These are phyloP conservation scores for Tephrocybe sp. DNA, from an alignment of 768 basidiomycete genomes.

Conservation along the genomic window DNA sequence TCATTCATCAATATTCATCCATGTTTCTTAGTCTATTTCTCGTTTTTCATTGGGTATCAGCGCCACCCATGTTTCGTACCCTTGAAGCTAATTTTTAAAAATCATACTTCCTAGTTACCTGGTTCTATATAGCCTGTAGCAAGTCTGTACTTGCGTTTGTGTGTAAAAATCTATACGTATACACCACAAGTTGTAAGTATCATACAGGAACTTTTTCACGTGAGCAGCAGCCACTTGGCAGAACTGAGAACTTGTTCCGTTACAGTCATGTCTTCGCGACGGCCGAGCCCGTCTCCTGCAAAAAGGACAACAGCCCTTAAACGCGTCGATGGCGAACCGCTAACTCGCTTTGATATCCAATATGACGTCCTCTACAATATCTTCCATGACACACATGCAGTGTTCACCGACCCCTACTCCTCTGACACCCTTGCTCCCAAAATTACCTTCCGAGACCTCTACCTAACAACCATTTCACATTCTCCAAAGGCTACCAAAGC, in stretches of 20 bases:
- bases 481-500: constrained; percentile 69
- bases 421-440: constrained; percentile 23
- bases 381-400: constrained; percentile 65
- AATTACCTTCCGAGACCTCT: constrained; percentile 63
- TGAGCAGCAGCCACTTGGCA: not conserved
- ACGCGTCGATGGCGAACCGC: constrained; percentile 61
- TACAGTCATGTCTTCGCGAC: constrained; percentile 31
- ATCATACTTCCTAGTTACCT: no score
- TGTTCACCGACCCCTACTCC: constrained; percentile 47
- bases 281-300: constrained; percentile 35
- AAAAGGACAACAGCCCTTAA: constrained; percentile 47
- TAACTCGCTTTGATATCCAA: constrained; percentile 68
- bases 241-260: constrained; percentile 3
- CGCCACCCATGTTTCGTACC: no score
- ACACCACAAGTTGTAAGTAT: no score
- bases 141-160: no score
- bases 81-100: no score
- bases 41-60: no score
- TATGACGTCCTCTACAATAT: constrained; percentile 77
- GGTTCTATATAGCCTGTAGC: no score
- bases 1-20: no score
- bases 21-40: no score
- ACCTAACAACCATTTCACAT: constrained; percentile 45
- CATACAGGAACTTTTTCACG: constrained; percentile 3
- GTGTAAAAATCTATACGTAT: no score